These are phyloP conservation scores for Apiotrichum laibachii DNA, from an alignment of 1,284 basidiomycete genomes.

Conservation along the genomic window DNA sequence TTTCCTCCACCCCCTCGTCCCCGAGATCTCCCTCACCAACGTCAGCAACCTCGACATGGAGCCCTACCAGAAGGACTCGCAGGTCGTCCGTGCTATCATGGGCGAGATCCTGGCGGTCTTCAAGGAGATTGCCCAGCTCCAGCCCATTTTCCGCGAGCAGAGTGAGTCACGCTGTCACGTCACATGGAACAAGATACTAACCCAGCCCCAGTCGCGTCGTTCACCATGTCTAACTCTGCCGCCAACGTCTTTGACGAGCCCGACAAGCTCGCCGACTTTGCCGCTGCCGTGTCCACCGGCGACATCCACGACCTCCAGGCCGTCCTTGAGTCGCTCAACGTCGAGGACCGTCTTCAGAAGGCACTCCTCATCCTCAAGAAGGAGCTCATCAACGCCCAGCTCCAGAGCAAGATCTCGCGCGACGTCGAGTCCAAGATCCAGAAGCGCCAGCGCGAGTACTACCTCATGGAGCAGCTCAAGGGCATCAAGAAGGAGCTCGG, in stretches of 20 bases:
- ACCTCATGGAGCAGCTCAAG: slow-evolving; percentile 97
- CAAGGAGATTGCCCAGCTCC: slow-evolving; percentile 97
- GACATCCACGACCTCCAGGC: slow-evolving; percentile 90
- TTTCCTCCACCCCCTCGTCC: slow-evolving; percentile 74
- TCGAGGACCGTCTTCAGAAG: slow-evolving; percentile 88
- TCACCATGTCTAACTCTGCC: slow-evolving; percentile 90
- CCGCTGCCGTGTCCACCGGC: slow-evolving; percentile 90
- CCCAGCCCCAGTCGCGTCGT: slow-evolving; percentile 56
- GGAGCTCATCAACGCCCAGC: slow-evolving; percentile 94
- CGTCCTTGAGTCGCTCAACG: slow-evolving; percentile 79
- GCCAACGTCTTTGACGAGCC: slow-evolving; percentile 99
- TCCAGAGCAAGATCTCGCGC: slow-evolving; percentile 89
- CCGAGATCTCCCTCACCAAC: slow-evolving; percentile 84
- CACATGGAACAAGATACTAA: neutral
- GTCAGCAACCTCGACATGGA: slow-evolving; percentile 79
- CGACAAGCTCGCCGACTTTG: slow-evolving; percentile 96
- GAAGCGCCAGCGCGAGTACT: slow-evolving; percentile 95
- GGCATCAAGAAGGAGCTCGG: slow-evolving; percentile 99
- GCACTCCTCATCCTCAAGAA: slow-evolving; percentile 93
- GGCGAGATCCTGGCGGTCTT: slow-evolving; percentile 95
- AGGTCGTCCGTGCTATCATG: slow-evolving; percentile 93
- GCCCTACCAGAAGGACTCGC: slow-evolving; percentile 87
- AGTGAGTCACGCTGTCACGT: slow-evolving; percentile 47
- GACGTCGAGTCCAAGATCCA: slow-evolving; percentile 97
- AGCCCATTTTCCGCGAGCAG: slow-evolving; percentile 97